Evolutionary conservation across 2,329 filamentous ascomycete species (phyloP), one percentile per base, ranked within the genome.

Genomic region (Epichloe hybrida): DNA sequence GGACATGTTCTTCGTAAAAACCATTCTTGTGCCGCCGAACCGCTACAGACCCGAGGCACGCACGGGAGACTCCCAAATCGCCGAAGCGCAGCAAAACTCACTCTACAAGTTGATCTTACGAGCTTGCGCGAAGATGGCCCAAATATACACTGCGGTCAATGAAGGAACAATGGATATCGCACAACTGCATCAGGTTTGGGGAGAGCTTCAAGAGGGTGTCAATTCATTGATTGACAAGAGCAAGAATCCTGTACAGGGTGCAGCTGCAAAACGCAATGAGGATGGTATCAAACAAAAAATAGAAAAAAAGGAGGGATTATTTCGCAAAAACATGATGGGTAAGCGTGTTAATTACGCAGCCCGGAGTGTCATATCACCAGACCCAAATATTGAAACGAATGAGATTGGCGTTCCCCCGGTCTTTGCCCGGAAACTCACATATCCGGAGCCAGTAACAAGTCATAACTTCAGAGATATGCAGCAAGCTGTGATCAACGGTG

Each of bases 271-370:
- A 61, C 77, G 83, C 51, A 85, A 88, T 49, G 87, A 94, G 54
- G 90, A 95, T 56, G 93, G 94, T 59, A 95, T 98, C 70, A 98
- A 98, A 70, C 93, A 98, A 64, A 86, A 86, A 90, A 63, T 76
- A 31, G 93, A 98, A 70, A 98, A 98, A 75, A 98, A 98, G 70
- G 94, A 98, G 64, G 93, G 93, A 57, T 76, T 98, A 34, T 98
- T 98, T 74, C 79, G 93, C 60, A 97, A 95, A 74, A 96, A 98
- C 69, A 97, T 98, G 93, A 98, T 98, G 93, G 93, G 93, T 54
- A 98, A 98, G 75, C 89, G 93, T 73, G 93, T 98, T 70, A 97
- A 98, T 67, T 97, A 93, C 65, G 93, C 93, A 47, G 93, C 93
- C 38, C 85, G 93, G 66, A 95, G 87, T 76, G 93, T 98, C 65